Evolutionary conservation across 257 asterid genomes (phyloP).

Genomic region (Coffea canephora): DNA sequence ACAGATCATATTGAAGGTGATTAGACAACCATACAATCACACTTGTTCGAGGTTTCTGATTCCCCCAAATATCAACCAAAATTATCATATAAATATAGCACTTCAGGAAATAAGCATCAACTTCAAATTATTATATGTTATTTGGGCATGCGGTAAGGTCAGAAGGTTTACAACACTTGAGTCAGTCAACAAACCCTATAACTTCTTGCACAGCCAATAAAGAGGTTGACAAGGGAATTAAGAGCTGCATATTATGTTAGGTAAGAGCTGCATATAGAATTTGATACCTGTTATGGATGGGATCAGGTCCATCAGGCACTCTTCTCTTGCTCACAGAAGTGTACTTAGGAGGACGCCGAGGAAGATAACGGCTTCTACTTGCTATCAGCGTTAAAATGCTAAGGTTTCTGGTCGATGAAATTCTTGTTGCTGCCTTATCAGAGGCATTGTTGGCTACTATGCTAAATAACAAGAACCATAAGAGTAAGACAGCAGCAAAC

Average conservation of each 20-base stretch:
- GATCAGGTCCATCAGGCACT: slow-evolving; percentile 79
- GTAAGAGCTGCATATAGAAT: neutral
- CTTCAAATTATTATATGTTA: neutral
- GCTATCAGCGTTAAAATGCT: slow-evolving; percentile 24
- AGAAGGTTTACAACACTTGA: neutral
- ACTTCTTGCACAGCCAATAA: neutral
- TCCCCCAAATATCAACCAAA: too few relatives aligned
- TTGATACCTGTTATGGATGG: slow-evolving; percentile 67
- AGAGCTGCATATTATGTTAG: neutral
- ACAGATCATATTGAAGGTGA: neutral
- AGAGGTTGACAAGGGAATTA: neutral
- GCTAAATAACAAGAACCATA: slow-evolving; percentile 41
- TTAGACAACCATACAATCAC: too few relatives aligned
- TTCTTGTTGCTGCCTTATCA: slow-evolving; percentile 7
- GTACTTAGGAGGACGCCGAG: slow-evolving; percentile 23
- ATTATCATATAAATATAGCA: neutral
- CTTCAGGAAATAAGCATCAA: neutral
- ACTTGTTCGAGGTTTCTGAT: too few relatives aligned
- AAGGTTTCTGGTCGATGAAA: slow-evolving; percentile 26
- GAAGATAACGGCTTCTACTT: slow-evolving; percentile 29
- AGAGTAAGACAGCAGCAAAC: slow-evolving; percentile 36
- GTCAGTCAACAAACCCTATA: neutral
- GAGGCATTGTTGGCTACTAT: slow-evolving; percentile 27
- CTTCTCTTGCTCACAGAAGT: slow-evolving; percentile 57
- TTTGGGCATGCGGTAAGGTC: neutral